These are phyloP conservation scores for Aspergillus carbonarius DNA, from an alignment of 2,329 filamentous ascomycete species.

Conservation along the genomic window DNA sequence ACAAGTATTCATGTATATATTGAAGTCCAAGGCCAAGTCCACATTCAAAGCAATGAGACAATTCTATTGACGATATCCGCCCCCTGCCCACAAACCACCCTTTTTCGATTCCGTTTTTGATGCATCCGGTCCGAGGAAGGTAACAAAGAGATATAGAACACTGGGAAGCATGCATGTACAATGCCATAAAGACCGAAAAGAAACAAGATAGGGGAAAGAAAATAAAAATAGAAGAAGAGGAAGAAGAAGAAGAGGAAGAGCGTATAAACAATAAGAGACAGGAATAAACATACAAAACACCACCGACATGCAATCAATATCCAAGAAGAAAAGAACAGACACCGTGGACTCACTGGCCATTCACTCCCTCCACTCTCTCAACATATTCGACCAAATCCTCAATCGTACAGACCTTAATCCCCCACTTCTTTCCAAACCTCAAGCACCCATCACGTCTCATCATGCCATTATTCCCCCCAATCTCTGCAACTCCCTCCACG, in stretches of 20 bases:
- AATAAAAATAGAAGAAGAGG: neutral
- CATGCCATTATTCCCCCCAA: constrained; percentile 72
- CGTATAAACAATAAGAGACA: no score
- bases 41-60: neutral
- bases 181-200: neutral
- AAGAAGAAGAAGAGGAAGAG: neutral
- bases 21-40: neutral
- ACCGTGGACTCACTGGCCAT: constrained; percentile 31
- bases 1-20: neutral
- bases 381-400: constrained; percentile 81
- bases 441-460: constrained; percentile 86
- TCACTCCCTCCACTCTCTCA: constrained; percentile 67
- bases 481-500: constrained; percentile 65
- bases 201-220: constrained; percentile 5
- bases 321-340: neutral
- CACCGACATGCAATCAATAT: neutral
- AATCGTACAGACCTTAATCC: constrained; percentile 92
- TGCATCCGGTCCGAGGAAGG: neutral
- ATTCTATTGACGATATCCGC: neutral
- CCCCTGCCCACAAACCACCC: neutral
- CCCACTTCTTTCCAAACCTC: constrained; percentile 82
- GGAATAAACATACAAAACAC: neutral
- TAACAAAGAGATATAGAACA: neutral
- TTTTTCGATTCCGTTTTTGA: neutral
- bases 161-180: neutral